These are phyloP conservation scores for Pythium vanterpoolii DNA, from an alignment of 352 stramenopile species.

Conservation along the genomic window DNA sequence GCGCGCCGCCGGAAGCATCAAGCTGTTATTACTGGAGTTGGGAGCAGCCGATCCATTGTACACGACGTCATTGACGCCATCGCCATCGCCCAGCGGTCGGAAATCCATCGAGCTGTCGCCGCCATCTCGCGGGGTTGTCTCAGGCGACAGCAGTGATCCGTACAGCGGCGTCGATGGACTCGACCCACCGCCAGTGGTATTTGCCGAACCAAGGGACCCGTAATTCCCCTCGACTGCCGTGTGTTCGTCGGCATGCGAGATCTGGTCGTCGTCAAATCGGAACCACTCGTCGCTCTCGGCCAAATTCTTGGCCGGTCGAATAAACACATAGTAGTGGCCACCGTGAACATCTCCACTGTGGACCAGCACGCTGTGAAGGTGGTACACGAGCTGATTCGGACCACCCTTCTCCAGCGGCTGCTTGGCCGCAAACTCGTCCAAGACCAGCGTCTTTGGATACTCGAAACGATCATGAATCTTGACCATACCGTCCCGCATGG, in stretches of 20 bases:
- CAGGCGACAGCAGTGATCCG: conserved; percentile 48
- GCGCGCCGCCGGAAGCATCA: conserved; percentile 51
- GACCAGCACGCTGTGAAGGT: conserved; percentile 83
- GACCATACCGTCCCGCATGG: conserved; percentile 83
- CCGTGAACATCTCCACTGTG: conserved; percentile 85
- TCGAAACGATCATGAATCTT: conserved; percentile 90
- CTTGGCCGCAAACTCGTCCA: conserved; percentile 62
- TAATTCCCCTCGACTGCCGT: conserved; percentile 79
- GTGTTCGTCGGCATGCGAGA: conserved; percentile 67
- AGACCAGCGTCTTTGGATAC: conserved; percentile 70
- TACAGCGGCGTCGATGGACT: conserved; percentile 48
- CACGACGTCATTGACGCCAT: conserved; percentile 5
- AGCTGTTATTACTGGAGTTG: conserved; percentile 28
- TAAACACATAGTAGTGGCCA: conserved; percentile 89
- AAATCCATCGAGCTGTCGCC: conserved; percentile 27
- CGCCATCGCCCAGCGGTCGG: conserved; percentile 31
- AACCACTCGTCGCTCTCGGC: conserved; percentile 70
- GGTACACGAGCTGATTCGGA: conserved; percentile 47
- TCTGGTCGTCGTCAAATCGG: conserved; percentile 85
- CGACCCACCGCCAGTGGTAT: conserved; percentile 18
- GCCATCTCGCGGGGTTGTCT: conserved; percentile 22
- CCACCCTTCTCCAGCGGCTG: conserved; percentile 1
- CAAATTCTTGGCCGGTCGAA: conserved; percentile 70
- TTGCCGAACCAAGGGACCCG: conserved; percentile 32
- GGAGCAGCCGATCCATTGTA: conserved; percentile 1